phyloP scores from a whole-genome alignment of 768 basidiomycete species.

The Suillus discolor region DNA sequence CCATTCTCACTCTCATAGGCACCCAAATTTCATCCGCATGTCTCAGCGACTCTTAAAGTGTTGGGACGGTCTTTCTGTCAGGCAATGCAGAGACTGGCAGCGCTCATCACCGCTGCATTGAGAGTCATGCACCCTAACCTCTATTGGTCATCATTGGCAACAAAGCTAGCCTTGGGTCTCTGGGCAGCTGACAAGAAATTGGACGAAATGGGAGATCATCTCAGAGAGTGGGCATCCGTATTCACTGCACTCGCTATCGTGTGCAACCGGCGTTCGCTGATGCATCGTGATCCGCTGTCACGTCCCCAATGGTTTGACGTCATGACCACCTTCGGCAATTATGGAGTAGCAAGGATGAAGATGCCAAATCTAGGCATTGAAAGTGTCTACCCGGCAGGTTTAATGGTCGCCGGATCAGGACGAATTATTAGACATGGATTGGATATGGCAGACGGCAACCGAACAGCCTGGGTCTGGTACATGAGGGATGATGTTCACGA shows the following conservation, averaged over 20 bases:
- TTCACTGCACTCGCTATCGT: neutral
- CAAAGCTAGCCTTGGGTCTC: neutral
- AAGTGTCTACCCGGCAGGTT: neutral
- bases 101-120: neutral
- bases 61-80: neutral
- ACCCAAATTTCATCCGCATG: neutral
- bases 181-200: conserved; percentile 1
- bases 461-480: too few relatives aligned
- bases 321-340: neutral
- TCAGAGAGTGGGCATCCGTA: neutral
- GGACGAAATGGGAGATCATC: neutral
- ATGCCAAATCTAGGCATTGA: neutral
- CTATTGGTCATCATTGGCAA: neutral
- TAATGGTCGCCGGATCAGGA: neutral
- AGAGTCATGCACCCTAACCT: neutral
- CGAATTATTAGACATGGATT: neutral
- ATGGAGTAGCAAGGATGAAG: neutral
- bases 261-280: neutral
- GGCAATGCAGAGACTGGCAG: neutral
- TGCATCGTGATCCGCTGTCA: neutral
- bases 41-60: neutral
- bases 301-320: neutral
- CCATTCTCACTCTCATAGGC: neutral
- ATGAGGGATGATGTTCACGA: neutral
- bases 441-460: neutral